Percentiles rank a stretch among this genome's conserved stretches.
These are phyloP conservation scores for Physaria fendleri DNA, from an alignment of 345 rosid genomes.

Conservation along the genomic window DNA sequence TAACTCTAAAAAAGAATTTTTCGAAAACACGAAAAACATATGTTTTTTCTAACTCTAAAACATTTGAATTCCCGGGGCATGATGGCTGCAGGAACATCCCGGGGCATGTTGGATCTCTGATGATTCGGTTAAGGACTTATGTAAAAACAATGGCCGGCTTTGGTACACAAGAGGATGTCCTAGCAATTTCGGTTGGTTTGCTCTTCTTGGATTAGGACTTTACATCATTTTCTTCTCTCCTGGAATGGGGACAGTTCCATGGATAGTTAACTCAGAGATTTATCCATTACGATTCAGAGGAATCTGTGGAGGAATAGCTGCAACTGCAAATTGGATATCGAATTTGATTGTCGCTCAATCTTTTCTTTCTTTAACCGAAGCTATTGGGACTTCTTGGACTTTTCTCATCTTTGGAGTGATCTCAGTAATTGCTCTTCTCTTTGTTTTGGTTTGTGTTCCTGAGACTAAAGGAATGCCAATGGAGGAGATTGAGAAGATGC, in stretches of 20 bases:
- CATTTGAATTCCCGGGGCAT: neutral
- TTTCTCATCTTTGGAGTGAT: slow-evolving; percentile 63
- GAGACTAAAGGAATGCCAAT: slow-evolving; percentile 87
- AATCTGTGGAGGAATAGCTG: slow-evolving; percentile 83
- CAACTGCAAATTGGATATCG: slow-evolving; percentile 79
- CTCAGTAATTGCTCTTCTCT: slow-evolving; percentile 53
- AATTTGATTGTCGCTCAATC: slow-evolving; percentile 82
- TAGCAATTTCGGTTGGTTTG: slow-evolving; percentile 71
- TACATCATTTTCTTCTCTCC: slow-evolving; percentile 87
- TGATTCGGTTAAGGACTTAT: slow-evolving; percentile 38
- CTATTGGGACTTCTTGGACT: slow-evolving; percentile 72
- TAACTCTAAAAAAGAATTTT: no score
- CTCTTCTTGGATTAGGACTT: slow-evolving; percentile 59
- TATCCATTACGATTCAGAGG: slow-evolving; percentile 80
- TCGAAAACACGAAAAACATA: neutral
- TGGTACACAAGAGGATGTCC: slow-evolving; percentile 94
- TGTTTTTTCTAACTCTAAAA: neutral
- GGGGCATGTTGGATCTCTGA: slow-evolving; percentile 64
- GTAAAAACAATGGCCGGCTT: slow-evolving; percentile 38
- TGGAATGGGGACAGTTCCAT: slow-evolving; percentile 87
- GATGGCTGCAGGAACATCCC: slow-evolving; percentile 46
- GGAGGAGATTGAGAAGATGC: slow-evolving; percentile 80
- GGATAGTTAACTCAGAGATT: slow-evolving; percentile 86
- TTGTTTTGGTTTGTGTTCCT: slow-evolving; percentile 68
- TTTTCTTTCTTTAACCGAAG: slow-evolving; percentile 58